A percentile compares a stretch with the other conserved stretches of the same genome.
Evolutionary conservation across 805 yeast genomes (phyloP).

Genomic region (Starmera dryadoides): DNA sequence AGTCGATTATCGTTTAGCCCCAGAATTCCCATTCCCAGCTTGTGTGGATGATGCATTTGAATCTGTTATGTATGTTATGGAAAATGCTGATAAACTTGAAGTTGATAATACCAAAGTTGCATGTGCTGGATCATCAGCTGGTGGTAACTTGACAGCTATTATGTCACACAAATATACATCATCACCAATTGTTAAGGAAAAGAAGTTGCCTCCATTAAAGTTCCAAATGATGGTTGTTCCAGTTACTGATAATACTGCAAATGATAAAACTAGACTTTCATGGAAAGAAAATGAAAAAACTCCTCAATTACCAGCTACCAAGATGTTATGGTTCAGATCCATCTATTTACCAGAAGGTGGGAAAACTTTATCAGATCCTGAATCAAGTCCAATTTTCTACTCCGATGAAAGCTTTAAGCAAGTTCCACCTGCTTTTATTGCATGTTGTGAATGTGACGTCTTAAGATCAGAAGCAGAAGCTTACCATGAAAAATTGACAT

Average conservation of each 20-base stretch:
- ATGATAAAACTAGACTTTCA: constrained; percentile 25
- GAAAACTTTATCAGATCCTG: constrained; percentile 20
- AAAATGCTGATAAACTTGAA: constrained; percentile 16
- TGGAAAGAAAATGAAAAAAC: constrained; percentile 32
- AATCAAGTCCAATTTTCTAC: constrained; percentile 35
- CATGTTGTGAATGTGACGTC: constrained; percentile 37
- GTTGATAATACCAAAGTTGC: constrained; percentile 27
- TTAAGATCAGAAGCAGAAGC: constrained; percentile 36
- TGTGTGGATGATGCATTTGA: constrained; percentile 37
- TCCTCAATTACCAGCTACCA: constrained; percentile 37
- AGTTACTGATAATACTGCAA: constrained; percentile 35
- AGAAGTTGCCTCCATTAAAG: constrained; percentile 23
- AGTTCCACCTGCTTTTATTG: constrained; percentile 34
- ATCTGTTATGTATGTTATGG: constrained; percentile 24
- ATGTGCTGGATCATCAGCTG: constrained; percentile 42
- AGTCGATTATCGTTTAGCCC: constrained; percentile 45
- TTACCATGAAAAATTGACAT: constrained; percentile 30
- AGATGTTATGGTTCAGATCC: constrained; percentile 38
- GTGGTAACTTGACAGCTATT: constrained; percentile 26
- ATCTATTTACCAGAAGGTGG: constrained; percentile 30
- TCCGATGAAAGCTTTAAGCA: constrained; percentile 30
- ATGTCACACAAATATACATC: constrained; percentile 22
- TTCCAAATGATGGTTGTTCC: constrained; percentile 38
- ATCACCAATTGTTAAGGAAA: constrained; percentile 11
- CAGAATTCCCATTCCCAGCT: constrained; percentile 43